These are phyloP conservation scores for Ogataea degrootiae DNA, from an alignment of 805 yeast genomes.

Conservation along the genomic window DNA sequence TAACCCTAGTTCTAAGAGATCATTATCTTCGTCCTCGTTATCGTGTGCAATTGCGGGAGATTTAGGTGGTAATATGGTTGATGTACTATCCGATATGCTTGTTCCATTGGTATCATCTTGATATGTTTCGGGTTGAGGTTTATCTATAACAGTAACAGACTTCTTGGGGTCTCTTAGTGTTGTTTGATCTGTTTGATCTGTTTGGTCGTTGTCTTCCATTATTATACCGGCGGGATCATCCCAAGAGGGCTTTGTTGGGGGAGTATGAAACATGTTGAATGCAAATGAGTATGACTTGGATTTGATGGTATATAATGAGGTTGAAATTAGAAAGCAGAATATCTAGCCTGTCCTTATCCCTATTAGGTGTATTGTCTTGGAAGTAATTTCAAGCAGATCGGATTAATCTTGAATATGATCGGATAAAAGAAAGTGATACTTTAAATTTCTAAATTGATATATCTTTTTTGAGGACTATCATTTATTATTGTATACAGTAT, in stretches of 20 bases:
- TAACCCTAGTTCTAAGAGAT: no score
- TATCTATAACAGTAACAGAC: background rate
- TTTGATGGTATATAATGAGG: background rate
- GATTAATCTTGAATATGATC: no score
- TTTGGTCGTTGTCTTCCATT: constrained; percentile 11
- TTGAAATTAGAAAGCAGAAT: background rate
- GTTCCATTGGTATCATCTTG: background rate
- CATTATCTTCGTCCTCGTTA: no score
- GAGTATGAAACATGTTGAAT: constrained; percentile 29
- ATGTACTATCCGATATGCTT: background rate
- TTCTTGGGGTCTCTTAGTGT: background rate
- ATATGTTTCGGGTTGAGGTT: background rate
- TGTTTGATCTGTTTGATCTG: background rate
- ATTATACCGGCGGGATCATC: constrained; percentile 19
- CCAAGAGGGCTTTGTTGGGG: constrained; percentile 30
- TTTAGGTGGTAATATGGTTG: background rate
- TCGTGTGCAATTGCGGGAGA: no score
- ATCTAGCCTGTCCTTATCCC: background rate
- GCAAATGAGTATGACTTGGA: background rate
- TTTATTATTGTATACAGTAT: no score
- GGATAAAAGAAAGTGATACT: no score
- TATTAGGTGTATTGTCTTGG: no score
- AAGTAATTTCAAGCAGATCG: no score
- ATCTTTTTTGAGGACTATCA: no score
- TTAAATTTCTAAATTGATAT: no score